These are phyloP conservation scores for Gyromitra esculenta DNA, from an alignment of 2,329 filamentous ascomycete species.

Conservation along the genomic window DNA sequence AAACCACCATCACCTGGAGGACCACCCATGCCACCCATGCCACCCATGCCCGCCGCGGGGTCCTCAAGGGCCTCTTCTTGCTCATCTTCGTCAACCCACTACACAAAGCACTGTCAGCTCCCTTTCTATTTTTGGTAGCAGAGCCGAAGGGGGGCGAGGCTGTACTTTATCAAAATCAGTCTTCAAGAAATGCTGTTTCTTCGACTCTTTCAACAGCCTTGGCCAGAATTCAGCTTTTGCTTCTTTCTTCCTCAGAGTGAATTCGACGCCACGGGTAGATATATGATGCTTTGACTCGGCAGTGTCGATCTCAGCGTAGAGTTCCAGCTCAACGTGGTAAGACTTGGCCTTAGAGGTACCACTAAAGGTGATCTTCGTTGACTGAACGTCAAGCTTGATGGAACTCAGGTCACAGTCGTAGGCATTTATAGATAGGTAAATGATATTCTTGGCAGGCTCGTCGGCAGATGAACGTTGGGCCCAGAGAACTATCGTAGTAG, in stretches of 20 bases:
- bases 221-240: slow-evolving; percentile 95
- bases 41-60: slow-evolving; percentile 64
- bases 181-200: slow-evolving; percentile 95
- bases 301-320: slow-evolving; percentile 90
- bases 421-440: slow-evolving; percentile 91
- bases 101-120: slow-evolving; percentile 20
- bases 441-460: slow-evolving; percentile 87
- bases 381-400: slow-evolving; percentile 83
- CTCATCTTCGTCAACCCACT: slow-evolving; percentile 97
- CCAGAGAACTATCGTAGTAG: slow-evolving; percentile 78
- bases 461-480: slow-evolving; percentile 88
- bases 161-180: slow-evolving; percentile 94
- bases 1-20: slow-evolving; percentile 65
- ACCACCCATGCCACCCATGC: slow-evolving; percentile 73
- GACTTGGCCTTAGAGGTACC: slow-evolving; percentile 80
- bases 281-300: slow-evolving; percentile 86
- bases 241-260: slow-evolving; percentile 97
- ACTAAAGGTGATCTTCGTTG: slow-evolving; percentile 79
- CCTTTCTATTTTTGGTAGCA: neutral
- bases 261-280: slow-evolving; percentile 84
- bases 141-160: neutral
- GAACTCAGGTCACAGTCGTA: slow-evolving; percentile 80
- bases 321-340: slow-evolving; percentile 85
- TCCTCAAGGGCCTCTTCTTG: slow-evolving; percentile 74
- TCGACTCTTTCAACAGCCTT: slow-evolving; percentile 85